Conservation (phyloP, 495 filamentous ascomycete genomes). For the Letharia lupina region DNA sequence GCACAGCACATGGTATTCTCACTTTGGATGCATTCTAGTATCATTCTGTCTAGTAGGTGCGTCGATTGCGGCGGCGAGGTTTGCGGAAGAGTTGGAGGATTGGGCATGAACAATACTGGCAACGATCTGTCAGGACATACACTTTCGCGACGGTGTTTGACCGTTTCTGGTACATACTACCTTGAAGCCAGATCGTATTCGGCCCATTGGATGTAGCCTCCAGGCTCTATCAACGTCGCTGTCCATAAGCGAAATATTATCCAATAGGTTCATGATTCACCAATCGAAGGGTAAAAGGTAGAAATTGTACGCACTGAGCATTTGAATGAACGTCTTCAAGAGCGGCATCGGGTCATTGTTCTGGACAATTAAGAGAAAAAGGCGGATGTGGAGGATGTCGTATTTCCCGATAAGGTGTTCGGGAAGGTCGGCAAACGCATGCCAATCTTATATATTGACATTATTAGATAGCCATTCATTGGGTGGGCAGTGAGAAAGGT, state of each 20-base stretch:
- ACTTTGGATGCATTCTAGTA: neutral
- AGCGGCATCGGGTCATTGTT: neutral
- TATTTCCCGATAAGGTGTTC: neutral
- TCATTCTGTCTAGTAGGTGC: neutral
- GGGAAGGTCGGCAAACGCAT: neutral
- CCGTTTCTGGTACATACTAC: neutral
- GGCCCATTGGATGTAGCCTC: neutral
- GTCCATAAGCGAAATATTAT: too few species aligned
- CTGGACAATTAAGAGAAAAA: neutral
- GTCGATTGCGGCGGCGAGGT: neutral
- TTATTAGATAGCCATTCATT: neutral
- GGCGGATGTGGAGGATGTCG: neutral
- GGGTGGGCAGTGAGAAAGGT: neutral
- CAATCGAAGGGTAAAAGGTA: too few species aligned
- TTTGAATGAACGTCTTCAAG: neutral
- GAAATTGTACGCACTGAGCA: too few species aligned
- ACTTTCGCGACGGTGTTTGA: too few species aligned
- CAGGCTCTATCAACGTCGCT: neutral
- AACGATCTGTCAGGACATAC: too few species aligned
- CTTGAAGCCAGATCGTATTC: neutral
- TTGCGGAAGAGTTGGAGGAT: neutral
- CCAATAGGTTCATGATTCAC: too few species aligned
- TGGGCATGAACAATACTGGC: too few species aligned
- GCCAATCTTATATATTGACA: neutral
- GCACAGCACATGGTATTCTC: neutral